Evolutionary conservation across 2,329 filamentous ascomycete genomes (phyloP).

Genomic region (Ascochyta rabiei): DNA sequence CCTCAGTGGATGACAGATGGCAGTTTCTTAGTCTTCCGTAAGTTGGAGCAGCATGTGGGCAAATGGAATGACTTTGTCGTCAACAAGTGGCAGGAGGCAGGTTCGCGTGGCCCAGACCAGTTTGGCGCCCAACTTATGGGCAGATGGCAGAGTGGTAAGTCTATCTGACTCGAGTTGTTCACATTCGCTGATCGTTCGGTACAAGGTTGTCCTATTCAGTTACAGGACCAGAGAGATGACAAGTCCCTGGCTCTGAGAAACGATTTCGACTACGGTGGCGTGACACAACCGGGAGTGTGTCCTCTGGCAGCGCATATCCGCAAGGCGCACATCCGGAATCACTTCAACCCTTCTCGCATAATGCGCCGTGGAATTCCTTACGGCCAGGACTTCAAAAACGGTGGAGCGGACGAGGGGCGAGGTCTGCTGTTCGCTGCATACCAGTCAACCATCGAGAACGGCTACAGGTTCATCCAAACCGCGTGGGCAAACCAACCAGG

Average conservation of each 20-base stretch:
- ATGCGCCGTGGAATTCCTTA: slow-evolving; percentile 17
- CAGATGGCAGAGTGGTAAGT: slow-evolving; percentile 15
- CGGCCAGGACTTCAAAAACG: slow-evolving; percentile 7
- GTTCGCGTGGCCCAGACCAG: slow-evolving; percentile 3
- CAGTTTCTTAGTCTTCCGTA: slow-evolving; percentile 16
- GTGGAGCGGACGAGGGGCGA: slow-evolving; percentile 1
- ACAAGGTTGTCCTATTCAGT: slow-evolving; percentile 9
- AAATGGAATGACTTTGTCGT: slow-evolving; percentile 11
- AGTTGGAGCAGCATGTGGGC: slow-evolving; percentile 15
- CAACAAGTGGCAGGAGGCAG: slow-evolving; percentile 7
- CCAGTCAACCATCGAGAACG: slow-evolving; percentile 13
- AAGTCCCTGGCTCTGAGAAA: slow-evolving; percentile 2
- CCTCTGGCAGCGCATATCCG: slow-evolving; percentile 12
- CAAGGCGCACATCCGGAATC: slow-evolving; percentile 8
- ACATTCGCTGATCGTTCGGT: neutral
- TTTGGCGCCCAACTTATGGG: slow-evolving; percentile 16
- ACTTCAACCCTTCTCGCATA: neutral
- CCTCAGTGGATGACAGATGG: slow-evolving; percentile 15
- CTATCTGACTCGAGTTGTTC: neutral
- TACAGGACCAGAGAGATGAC: slow-evolving; percentile 6
- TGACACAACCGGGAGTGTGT: slow-evolving; percentile 1
- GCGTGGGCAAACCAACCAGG: slow-evolving; percentile 1
- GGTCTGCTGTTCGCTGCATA: slow-evolving; percentile 13
- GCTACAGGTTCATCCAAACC: slow-evolving; percentile 13
- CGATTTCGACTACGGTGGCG: slow-evolving; percentile 8